Percentiles rank a stretch among this genome's conserved stretches.
phyloP scores from a whole-genome alignment of 805 yeast genomes.

The Ascoidea tarda region DNA sequence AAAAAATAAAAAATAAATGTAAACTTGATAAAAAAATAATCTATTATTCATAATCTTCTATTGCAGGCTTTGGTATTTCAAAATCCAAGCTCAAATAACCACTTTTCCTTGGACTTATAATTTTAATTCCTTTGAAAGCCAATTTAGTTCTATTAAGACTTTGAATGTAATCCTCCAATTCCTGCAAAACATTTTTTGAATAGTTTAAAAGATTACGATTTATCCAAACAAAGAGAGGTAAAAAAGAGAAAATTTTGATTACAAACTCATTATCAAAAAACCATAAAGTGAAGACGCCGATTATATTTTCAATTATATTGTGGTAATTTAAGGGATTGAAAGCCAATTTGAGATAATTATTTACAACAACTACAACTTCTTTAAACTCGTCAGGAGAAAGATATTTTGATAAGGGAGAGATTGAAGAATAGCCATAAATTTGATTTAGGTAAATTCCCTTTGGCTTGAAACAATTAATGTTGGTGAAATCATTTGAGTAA shows the following conservation, averaged over 20 bases:
- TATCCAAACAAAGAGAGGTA: not conserved
- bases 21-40: no score
- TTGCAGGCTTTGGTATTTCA: slow-evolving; percentile 30
- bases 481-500: not conserved
- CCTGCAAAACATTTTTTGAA: slow-evolving; percentile 17
- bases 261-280: slow-evolving; percentile 20
- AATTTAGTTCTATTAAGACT: slow-evolving; percentile 17
- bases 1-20: no score
- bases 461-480: slow-evolving; percentile 18
- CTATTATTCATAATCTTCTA: not conserved
- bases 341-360: slow-evolving; percentile 25
- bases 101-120: slow-evolving; percentile 36
- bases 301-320: slow-evolving; percentile 22
- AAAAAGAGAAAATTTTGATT: slow-evolving; percentile 7
- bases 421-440: slow-evolving; percentile 37
- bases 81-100: slow-evolving; percentile 48
- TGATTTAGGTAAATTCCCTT: slow-evolving; percentile 26
- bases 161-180: slow-evolving; percentile 29
- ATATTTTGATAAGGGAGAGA: slow-evolving; percentile 31
- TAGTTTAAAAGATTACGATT: slow-evolving; percentile 1
- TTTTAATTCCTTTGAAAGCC: slow-evolving; percentile 16
- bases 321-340: slow-evolving; percentile 24
- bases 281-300: slow-evolving; percentile 27
- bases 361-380: slow-evolving; percentile 29
- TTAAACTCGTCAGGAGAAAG: slow-evolving; percentile 24